Evolutionary conservation across 2,329 filamentous ascomycete genomes (phyloP), one percentile per base, ranked within the genome.

Genomic region (Ophiocordyceps camponoti-floridani): DNA sequence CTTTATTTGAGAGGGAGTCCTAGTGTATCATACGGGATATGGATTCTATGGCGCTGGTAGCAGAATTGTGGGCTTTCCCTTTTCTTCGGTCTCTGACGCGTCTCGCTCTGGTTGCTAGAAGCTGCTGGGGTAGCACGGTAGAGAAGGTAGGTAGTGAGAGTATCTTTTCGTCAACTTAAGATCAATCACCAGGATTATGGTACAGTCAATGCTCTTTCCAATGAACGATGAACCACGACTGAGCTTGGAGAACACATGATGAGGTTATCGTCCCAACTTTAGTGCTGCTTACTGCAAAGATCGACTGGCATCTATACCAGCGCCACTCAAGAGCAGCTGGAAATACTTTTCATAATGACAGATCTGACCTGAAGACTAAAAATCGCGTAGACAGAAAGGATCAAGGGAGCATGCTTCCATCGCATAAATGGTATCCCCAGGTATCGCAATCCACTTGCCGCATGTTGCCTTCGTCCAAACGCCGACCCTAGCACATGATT

Each of bases 401-500:
- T 38, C 12, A 30, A 30, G 28, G 28, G 37, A 16, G 35, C 37
- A 19, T 40, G 14, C n/a, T 40, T 40, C 40, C 23, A 23, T 16
- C n/a, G 35, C 8, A 18, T 5, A 16, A 18, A 18, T 38, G 35
- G 16, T 38, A 10, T 16, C 10, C 9, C 35, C 35, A 10, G 35
- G n/a, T 38, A 38, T 38, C 16, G 4, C 35, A 30, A 30, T 30
- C 9, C 12, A 9, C 7, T 30, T 30, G 28, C 28, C 28, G 28
- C 28, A 30, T 48, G 46, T 44, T 45, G 45, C 41, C 49, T 43
- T 37, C 33, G 13, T 16, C 51, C 48, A 50, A 62, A 62, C 59
- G 59, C 60, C 60, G 54, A 55, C 18, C 42, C 31, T 13, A 28
- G 31, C 18, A 23, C 38, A n/a, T 41, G 11, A 13, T 41, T 41